Evolutionary conservation across 2,329 filamentous ascomycete genomes (phyloP), one percentile per base, ranked within the genome.

Genomic region (Sarocladium oryzae): DNA sequence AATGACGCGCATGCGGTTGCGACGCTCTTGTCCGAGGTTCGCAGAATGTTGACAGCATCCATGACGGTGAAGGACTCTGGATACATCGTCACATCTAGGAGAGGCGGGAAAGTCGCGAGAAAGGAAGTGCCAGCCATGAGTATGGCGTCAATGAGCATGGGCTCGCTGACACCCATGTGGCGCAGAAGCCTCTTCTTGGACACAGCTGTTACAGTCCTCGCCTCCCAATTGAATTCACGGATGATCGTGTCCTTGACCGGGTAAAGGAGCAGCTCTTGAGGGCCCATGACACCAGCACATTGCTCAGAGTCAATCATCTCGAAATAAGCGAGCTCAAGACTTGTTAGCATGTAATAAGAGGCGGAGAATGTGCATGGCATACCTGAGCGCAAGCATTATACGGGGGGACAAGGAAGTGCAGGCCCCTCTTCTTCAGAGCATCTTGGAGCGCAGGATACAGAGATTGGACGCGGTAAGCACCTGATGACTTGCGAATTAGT

Each of bases 331-430:
- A 96, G 80, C 84, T 90, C 13, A 59, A 41, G 32, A 37, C 33
- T 20, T 21, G 56, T 60, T 45, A 60, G 61, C 41, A 48, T 16
- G 18, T 11, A 18, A 13, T 5, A 53, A 36, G 24, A 56, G 15
- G 21, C 23, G 45, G 49, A 23, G 26, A 3, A 10, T 2, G 4
- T 38, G 20, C 36, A 38, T 23, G 23, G 66, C 74, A 63, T 69
- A 92, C 88, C 81, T 95, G 89, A 53, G 89, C 88, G 60, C 86
- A 85, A 33, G 91, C 89, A 66, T 86, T 90, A 72, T 89, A 95
- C 1, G 92, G 92, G 11, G 92, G 86, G 40, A 95, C 86, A 45
- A 89, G 74, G 62, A 90, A 95, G 54, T 88, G 79, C 52, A 95
- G 72, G 2, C 77, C 76, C 55, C 85, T 79, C 57, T 83, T 74